Conservation (phyloP, 768 basidiomycete genomes). For the Kwoniella bestiolae region DNA sequence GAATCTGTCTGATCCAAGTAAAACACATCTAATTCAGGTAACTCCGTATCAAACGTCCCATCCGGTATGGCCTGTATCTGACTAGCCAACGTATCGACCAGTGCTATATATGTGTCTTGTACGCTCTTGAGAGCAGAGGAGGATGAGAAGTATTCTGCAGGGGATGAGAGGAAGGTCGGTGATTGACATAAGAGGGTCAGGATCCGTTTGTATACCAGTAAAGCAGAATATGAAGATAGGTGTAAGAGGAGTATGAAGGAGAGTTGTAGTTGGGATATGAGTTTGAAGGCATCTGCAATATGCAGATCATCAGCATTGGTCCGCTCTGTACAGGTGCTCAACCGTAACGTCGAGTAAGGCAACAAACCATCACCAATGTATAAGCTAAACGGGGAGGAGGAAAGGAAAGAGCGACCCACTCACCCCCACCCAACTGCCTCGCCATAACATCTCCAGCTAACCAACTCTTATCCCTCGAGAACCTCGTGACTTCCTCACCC, state of each 20-base stretch:
- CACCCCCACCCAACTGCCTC: slow-evolving; percentile 46
- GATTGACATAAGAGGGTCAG: slow-evolving; percentile 55
- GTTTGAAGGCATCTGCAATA: slow-evolving; percentile 43
- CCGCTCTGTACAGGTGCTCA: no score
- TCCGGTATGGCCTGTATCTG: slow-evolving; percentile 45
- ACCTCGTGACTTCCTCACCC: slow-evolving; percentile 57
- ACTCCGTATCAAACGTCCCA: slow-evolving; percentile 48
- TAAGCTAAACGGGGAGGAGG: no score
- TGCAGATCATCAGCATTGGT: neutral
- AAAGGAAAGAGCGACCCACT: no score
- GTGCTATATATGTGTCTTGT: slow-evolving; percentile 7
- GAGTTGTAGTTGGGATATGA: slow-evolving; percentile 57
- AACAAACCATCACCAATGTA: no score
- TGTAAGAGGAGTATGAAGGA: slow-evolving; percentile 58
- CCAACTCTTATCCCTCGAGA: slow-evolving; percentile 59
- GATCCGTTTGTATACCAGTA: slow-evolving; percentile 57
- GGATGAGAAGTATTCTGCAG: slow-evolving; percentile 6
- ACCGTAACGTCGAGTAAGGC: no score
- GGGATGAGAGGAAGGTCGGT: slow-evolving; percentile 25
- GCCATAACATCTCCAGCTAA: slow-evolving; percentile 48
- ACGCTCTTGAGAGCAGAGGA: neutral
- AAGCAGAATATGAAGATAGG: slow-evolving; percentile 58
- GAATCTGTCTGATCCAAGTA: slow-evolving; percentile 42
- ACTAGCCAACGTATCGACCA: slow-evolving; percentile 31
- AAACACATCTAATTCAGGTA: slow-evolving; percentile 53